Percentiles rank a stretch among this genome's conserved stretches.
Evolutionary conservation across 1,284 basidiomycete genomes (phyloP).

Genomic region (Takashimella koratensis): DNA sequence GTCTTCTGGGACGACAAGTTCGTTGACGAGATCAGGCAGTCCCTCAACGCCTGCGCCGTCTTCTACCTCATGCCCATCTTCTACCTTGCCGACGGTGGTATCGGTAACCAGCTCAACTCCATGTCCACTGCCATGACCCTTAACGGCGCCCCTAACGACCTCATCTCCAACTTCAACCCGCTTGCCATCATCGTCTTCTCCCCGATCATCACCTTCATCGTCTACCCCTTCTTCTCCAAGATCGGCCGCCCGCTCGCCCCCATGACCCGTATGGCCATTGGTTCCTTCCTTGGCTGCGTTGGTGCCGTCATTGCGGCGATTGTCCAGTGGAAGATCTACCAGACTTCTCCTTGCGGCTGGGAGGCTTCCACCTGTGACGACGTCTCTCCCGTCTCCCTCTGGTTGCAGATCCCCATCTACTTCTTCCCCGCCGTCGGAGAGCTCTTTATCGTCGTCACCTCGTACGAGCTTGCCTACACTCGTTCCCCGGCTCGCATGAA

Average conservation of each 20-base stretch:
- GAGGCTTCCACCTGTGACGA: slow-evolving; percentile 44
- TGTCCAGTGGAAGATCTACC: slow-evolving; percentile 53
- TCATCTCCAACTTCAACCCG: slow-evolving; percentile 52
- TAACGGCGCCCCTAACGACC: slow-evolving; percentile 52
- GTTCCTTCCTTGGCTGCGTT: slow-evolving; percentile 43
- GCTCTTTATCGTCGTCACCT: slow-evolving; percentile 53
- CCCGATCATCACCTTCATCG: slow-evolving; percentile 49
- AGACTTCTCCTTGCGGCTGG: slow-evolving; percentile 49
- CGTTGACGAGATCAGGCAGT: slow-evolving; percentile 51
- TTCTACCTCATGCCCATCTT: slow-evolving; percentile 53
- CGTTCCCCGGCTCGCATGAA: slow-evolving; percentile 50
- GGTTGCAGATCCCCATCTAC: slow-evolving; percentile 52
- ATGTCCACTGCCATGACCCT: slow-evolving; percentile 50
- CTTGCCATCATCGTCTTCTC: slow-evolving; percentile 50
- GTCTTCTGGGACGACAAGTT: slow-evolving; percentile 53
- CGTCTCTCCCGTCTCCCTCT: slow-evolving; percentile 34
- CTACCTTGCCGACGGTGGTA: slow-evolving; percentile 52
- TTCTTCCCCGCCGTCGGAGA: slow-evolving; percentile 52
- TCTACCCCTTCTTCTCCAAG: slow-evolving; percentile 51
- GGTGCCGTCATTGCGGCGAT: slow-evolving; percentile 51
- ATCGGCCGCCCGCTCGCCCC: slow-evolving; percentile 39
- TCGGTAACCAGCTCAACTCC: slow-evolving; percentile 47
- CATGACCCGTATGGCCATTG: slow-evolving; percentile 36
- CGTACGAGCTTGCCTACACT: slow-evolving; percentile 54
- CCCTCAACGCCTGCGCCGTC: slow-evolving; percentile 51